phyloP scores from a whole-genome alignment of 352 stramenopile genomes.

The Thalassiosira hispida region DNA sequence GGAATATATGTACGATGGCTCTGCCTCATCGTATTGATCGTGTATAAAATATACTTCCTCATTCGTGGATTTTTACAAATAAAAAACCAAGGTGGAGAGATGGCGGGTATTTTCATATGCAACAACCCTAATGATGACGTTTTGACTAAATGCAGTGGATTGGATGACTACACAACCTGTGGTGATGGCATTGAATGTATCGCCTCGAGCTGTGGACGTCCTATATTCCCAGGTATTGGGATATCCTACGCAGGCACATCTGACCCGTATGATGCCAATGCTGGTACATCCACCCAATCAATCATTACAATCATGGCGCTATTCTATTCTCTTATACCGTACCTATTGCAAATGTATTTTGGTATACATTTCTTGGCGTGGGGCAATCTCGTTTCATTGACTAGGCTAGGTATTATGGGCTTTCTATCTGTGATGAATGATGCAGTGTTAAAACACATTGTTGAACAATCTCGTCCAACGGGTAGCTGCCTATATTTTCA shows the following conservation, averaged over 20 bases:
- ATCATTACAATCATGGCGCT: background rate
- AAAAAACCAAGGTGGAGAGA: background rate
- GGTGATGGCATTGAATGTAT: background rate
- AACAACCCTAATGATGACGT: background rate
- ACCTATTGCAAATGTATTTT: background rate
- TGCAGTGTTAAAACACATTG: background rate
- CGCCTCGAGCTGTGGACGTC: background rate
- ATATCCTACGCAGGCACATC: background rate
- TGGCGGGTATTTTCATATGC: background rate
- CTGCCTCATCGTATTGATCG: background rate
- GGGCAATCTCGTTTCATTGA: background rate
- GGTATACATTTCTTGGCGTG: background rate
- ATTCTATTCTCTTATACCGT: background rate
- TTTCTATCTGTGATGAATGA: background rate
- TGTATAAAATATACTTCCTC: background rate
- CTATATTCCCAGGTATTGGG: background rate
- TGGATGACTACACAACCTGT: background rate
- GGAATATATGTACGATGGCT: background rate
- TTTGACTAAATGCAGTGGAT: background rate
- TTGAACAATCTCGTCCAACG: background rate
- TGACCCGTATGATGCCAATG: background rate
- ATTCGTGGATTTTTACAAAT: background rate
- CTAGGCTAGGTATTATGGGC: too few relatives aligned
- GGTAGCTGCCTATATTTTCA: slow-evolving; percentile 6
- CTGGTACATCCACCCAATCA: background rate